These are phyloP conservation scores for Artemisia annua DNA, from an alignment of 129 eudicot species.

Conservation along the genomic window DNA sequence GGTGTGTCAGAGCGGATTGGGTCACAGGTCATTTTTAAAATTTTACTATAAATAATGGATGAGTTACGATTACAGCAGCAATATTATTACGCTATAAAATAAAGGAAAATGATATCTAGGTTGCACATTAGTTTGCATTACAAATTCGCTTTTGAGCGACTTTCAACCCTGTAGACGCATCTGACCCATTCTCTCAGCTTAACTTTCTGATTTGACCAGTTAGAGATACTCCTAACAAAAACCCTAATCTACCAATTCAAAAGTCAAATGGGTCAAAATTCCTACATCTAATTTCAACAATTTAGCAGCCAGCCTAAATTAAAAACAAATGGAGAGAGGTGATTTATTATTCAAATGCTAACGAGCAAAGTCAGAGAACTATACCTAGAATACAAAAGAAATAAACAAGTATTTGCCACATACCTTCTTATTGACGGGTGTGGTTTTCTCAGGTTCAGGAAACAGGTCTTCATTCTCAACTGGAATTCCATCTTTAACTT, in stretches of 20 bases:
- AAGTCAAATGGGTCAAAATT: not conserved
- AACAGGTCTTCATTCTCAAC: conserved; percentile 47
- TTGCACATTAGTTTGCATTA: not conserved
- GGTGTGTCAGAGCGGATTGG: not conserved
- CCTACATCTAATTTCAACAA: not conserved
- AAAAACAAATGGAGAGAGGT: no score
- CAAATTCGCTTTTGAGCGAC: not conserved
- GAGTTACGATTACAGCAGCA: no score
- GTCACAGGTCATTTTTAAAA: not conserved
- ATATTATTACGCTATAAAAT: no score
- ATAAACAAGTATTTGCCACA: not conserved
- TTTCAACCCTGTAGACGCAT: not conserved
- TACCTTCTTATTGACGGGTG: conserved; percentile 54
- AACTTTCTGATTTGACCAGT: not conserved
- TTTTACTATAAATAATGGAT: no score
- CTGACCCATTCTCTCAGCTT: not conserved
- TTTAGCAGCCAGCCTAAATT: no score
- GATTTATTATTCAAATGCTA: not conserved
- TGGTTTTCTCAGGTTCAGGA: conserved; percentile 43
- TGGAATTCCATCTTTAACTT: conserved; percentile 39
- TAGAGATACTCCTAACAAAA: not conserved
- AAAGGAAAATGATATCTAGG: no score
- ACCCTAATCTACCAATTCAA: not conserved
- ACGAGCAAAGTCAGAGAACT: not conserved
- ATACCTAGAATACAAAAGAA: not conserved